These are phyloP conservation scores for Fraxinus cuspidata DNA, from an alignment of 257 asterid genomes.

Conservation along the genomic window DNA sequence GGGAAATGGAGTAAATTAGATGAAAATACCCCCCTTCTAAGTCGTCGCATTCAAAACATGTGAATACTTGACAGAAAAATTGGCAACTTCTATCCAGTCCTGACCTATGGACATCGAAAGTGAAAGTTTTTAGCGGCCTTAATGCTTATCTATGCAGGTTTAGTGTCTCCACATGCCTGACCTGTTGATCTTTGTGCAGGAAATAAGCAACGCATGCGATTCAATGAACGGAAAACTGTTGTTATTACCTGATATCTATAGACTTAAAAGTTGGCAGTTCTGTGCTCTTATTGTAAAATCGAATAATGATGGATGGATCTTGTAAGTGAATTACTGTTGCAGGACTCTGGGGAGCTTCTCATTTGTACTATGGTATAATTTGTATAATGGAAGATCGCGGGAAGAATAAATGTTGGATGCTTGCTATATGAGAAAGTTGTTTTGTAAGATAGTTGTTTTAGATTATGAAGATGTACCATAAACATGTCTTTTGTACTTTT, in stretches of 20 bases:
- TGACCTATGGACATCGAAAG: not conserved
- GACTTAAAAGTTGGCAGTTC: not conserved
- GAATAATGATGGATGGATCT: conserved; percentile 10
- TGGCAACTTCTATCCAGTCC: not conserved
- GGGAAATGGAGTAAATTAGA: not conserved
- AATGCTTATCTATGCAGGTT: not conserved
- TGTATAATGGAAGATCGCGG: conserved; percentile 1
- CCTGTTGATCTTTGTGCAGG: conserved; percentile 29
- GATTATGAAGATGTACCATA: not conserved
- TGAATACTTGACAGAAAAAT: not conserved
- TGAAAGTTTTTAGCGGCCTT: not conserved
- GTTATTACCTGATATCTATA: not conserved
- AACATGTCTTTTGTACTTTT: not conserved
- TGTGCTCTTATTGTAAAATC: conserved; percentile 5
- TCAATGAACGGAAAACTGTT: not conserved
- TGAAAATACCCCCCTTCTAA: not conserved
- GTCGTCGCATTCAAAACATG: not conserved
- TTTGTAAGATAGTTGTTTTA: not conserved
- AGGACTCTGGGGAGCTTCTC: not conserved
- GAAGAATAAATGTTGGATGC: conserved; percentile 12
- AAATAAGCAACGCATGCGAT: conserved; percentile 18
- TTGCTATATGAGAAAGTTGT: not conserved
- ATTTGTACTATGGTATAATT: conserved; percentile 20
- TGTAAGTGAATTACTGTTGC: conserved; percentile 24
- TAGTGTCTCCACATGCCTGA: not conserved